Evolutionary conservation across 169 alveolate genomes (phyloP).

Genomic region (Cryptosporidium ubiquitum): DNA sequence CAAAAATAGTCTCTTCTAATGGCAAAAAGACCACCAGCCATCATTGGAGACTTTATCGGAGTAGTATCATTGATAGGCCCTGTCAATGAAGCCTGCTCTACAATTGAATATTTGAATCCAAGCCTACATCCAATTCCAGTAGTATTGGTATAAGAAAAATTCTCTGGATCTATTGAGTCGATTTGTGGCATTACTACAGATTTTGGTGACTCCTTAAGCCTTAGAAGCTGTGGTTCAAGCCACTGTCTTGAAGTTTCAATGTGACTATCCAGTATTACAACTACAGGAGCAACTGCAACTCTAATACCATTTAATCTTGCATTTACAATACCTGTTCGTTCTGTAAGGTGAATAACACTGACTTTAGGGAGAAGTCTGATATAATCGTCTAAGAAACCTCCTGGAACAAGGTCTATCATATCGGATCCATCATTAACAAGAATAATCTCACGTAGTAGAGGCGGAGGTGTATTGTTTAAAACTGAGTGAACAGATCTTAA

Average conservation of each 20-base stretch:
- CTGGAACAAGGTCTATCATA: slow-evolving; percentile 71
- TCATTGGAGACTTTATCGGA: slow-evolving; percentile 77
- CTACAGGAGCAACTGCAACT: slow-evolving; percentile 71
- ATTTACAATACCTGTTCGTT: slow-evolving; percentile 75
- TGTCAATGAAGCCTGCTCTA: slow-evolving; percentile 74
- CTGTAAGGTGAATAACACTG: slow-evolving; percentile 26
- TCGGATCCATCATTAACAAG: slow-evolving; percentile 77
- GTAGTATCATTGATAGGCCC: slow-evolving; percentile 48
- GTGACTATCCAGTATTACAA: slow-evolving; percentile 78
- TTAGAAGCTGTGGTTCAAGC: slow-evolving; percentile 77
- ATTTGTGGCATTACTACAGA: slow-evolving; percentile 77
- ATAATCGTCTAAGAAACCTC: slow-evolving; percentile 75
- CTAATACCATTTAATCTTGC: slow-evolving; percentile 76
- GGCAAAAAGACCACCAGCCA: slow-evolving; percentile 81
- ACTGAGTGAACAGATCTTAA: slow-evolving; percentile 78
- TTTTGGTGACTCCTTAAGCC: slow-evolving; percentile 73
- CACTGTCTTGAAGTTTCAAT: slow-evolving; percentile 76
- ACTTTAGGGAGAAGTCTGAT: slow-evolving; percentile 70
- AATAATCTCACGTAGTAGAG: slow-evolving; percentile 76
- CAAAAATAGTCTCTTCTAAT: slow-evolving; percentile 73
- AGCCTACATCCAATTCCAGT: slow-evolving; percentile 78
- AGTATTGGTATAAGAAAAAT: slow-evolving; percentile 46
- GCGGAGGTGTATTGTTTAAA: slow-evolving; percentile 78
- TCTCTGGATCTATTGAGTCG: slow-evolving; percentile 54
- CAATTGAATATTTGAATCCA: slow-evolving; percentile 75